A percentile compares a stretch with the other conserved stretches of the same genome.
Conservation (phyloP, 1,139 yeast species). For the Diutina siamensis region DNA sequence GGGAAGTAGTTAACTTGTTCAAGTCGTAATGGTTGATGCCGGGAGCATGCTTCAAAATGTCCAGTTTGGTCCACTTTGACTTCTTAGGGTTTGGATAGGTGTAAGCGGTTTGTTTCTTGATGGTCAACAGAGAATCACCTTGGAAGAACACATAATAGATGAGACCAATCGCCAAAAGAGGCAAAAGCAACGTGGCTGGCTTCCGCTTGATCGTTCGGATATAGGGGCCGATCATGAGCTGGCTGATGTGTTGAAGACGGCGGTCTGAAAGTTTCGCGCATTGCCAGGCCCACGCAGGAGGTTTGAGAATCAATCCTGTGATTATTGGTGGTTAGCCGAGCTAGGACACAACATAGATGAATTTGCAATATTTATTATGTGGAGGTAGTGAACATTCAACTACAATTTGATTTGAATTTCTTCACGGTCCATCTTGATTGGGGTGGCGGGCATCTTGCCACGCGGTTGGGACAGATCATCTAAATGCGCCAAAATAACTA, state of each 20-base stretch:
- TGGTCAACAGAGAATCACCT: neutral
- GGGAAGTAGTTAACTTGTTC: conserved; percentile 60
- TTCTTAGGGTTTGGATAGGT: conserved; percentile 3
- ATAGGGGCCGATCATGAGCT: conserved; percentile 1
- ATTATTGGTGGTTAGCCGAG: too few species aligned
- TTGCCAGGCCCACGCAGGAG: neutral
- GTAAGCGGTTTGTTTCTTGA: neutral
- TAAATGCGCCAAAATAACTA: too few species aligned
- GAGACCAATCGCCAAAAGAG: conserved; percentile 3
- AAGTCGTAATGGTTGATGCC: conserved; percentile 79
- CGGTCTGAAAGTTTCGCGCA: neutral
- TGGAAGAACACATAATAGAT: neutral
- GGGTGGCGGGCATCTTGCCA: too few species aligned
- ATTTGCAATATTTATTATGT: too few species aligned
- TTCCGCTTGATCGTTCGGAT: conserved; percentile 3
- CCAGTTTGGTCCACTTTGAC: neutral
- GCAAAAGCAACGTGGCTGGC: neutral
- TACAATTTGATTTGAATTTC: too few species aligned
- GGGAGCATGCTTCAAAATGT: conserved; percentile 47
- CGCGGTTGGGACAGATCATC: too few species aligned
- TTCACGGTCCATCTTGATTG: too few species aligned
- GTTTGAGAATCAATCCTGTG: too few species aligned
- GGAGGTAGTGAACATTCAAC: too few species aligned
- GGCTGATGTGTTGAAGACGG: neutral
- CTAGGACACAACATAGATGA: too few species aligned